These are phyloP conservation scores for Halenospora varia DNA, from an alignment of 495 filamentous ascomycete genomes.

Conservation along the genomic window DNA sequence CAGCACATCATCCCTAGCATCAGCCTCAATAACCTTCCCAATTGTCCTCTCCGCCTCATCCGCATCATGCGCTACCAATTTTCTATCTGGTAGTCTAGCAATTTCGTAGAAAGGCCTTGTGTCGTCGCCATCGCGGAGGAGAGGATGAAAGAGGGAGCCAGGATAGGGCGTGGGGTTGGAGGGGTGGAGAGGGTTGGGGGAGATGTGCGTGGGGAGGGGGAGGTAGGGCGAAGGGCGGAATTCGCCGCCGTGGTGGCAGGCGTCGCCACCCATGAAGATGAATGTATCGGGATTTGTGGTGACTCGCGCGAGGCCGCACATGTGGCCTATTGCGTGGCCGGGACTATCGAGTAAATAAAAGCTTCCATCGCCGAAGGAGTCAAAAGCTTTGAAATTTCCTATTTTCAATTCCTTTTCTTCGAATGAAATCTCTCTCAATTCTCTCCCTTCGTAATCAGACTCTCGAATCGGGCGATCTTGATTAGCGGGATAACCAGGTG, in stretches of 20 bases:
- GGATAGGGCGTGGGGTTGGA: conserved; percentile 17
- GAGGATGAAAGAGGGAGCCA: conserved; percentile 19
- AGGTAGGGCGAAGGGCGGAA: conserved; percentile 40
- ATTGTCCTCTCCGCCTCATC: conserved; percentile 32
- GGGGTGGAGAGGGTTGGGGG: conserved; percentile 28
- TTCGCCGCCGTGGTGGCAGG: conserved; percentile 44
- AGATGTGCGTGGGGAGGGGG: conserved; percentile 35
- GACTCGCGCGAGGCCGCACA: conserved; percentile 44
- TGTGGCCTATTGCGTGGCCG: conserved; percentile 49
- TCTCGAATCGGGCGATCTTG: conserved; percentile 34
- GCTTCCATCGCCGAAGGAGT: conserved; percentile 54
- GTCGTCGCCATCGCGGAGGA: conserved; percentile 24
- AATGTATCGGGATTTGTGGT: conserved; percentile 37
- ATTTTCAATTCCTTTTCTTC: conserved; percentile 29
- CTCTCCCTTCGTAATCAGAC: conserved; percentile 32
- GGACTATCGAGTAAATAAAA: conserved; percentile 50
- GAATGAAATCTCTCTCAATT: conserved; percentile 38
- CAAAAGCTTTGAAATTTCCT: conserved; percentile 44
- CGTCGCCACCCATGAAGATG: conserved; percentile 50
- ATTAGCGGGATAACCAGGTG: conserved; percentile 43
- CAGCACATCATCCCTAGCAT: conserved; percentile 44
- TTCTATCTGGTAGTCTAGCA: conserved; percentile 19
- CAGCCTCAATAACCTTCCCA: conserved; percentile 37
- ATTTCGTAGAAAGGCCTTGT: conserved; percentile 36
- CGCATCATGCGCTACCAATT: conserved; percentile 22